Conservation (phyloP, 1,139 yeast genomes). For the Debaryomyces nepalensis region DNA sequence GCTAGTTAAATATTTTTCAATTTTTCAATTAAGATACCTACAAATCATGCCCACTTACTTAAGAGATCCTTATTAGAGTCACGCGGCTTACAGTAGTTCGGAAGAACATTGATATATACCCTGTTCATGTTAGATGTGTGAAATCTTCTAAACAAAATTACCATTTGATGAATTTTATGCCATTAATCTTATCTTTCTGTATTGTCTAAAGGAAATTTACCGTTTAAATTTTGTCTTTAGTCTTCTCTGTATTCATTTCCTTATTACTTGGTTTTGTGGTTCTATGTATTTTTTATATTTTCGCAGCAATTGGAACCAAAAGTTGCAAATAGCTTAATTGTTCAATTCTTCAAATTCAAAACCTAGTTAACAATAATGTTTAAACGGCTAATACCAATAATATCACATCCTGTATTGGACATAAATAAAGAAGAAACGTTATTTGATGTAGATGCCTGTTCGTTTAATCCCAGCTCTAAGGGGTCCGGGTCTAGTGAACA, state of each 20-base stretch:
- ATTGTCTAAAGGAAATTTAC: too few relatives aligned
- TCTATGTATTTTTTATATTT: neutral
- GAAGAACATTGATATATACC: too few relatives aligned
- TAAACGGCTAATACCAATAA: constrained; percentile 10
- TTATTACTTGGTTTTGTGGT: neutral
- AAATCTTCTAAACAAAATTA: too few relatives aligned
- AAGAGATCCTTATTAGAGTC: too few relatives aligned
- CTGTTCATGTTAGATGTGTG: too few relatives aligned
- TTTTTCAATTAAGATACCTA: too few relatives aligned
- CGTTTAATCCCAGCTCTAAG: constrained; percentile 13
- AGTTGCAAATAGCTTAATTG: neutral
- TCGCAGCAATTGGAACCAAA: neutral
- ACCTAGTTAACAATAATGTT: constrained; percentile 7
- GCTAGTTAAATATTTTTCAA: too few relatives aligned
- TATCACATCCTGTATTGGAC: neutral
- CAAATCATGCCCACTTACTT: too few relatives aligned
- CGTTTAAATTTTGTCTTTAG: neutral
- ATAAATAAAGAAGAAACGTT: neutral
- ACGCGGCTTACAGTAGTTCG: too few relatives aligned
- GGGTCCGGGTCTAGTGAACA: constrained; percentile 13
- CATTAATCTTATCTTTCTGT: constrained; percentile 4
- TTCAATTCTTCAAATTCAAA: neutral
- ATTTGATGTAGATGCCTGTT: neutral
- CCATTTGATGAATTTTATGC: too few relatives aligned
- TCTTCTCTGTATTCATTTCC: neutral